Evolutionary conservation across 257 asterid genomes (phyloP), one percentile per base, ranked within the genome.

Genomic region (Leonotis leonurus): DNA sequence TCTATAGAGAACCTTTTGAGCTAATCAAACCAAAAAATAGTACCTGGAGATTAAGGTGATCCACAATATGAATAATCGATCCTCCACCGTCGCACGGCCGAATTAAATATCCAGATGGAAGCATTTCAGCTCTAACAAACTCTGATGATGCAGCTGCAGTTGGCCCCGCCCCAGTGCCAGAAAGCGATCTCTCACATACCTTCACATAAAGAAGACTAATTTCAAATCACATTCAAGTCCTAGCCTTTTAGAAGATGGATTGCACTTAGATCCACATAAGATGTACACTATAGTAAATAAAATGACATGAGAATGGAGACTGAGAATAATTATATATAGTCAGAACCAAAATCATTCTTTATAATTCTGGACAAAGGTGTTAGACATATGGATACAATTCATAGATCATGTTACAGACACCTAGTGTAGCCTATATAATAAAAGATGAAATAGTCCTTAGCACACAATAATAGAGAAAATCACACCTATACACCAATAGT

Each of bases 61-160:
- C 96, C 56, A 88, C 96, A 20, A 88, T 88, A 70, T 85, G 96
- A 65, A 88, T 88, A 50, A 88, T 85, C 10, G 96, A 87, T 48
- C 96, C 94, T 68, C 96, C 96, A 65, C 96, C 96, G 11, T 88
- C 96, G 39, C 92, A 88, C 1, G 96, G 95, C 37, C 95, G 81
- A 40, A 89, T 83, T 69, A 89, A 72, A 73, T 86, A 89, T 55
- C 97, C 97, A 62, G 94, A 86, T 14, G 95, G 95, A 79, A 89
- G 95, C 78, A 81, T 79, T 76, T 89, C 91, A 53, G 91, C 97
- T 78, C 95, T 81, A 51, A 85, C 82, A 72, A 86, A 89, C 57
- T 82, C 94, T 64, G 97, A 81, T 58, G 95, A 81, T 17, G 86
- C 73, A 63, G 79, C 65, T 50, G 87, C 76, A 73, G 57, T 77